Evolutionary conservation across 345 rosid species (phyloP).

Genomic region (Gossypium raimondii): DNA sequence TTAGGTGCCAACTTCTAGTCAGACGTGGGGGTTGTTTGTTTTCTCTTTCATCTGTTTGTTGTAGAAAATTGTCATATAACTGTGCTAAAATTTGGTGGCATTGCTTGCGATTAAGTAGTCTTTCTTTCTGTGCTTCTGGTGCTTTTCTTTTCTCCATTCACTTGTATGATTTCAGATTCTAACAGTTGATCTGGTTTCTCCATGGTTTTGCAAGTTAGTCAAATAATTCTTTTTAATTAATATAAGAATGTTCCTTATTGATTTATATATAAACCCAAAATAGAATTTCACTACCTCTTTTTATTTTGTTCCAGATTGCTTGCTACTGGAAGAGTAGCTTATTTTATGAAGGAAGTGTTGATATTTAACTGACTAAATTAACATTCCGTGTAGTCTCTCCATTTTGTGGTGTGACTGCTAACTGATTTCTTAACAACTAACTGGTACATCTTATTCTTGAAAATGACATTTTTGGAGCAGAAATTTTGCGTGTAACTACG

Average conservation of each 20-base stretch:
- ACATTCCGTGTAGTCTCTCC: slow-evolving; percentile 46
- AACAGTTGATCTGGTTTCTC: not conserved
- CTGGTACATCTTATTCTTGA: slow-evolving; percentile 92
- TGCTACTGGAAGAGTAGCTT: slow-evolving; percentile 10
- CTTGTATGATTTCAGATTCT: slow-evolving; percentile 26
- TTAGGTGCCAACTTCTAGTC: not conserved
- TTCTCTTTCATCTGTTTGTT: not conserved
- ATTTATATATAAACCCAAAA: not conserved
- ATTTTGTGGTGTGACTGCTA: slow-evolving; percentile 56
- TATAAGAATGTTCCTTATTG: not conserved
- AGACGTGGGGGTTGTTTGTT: not conserved
- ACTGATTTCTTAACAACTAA: slow-evolving; percentile 50
- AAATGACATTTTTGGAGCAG: slow-evolving; percentile 98
- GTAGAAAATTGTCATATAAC: not conserved
- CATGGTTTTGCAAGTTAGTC: not conserved
- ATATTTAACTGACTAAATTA: slow-evolving; percentile 48
- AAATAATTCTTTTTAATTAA: not conserved
- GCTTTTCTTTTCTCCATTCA: not conserved
- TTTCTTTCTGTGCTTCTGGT: not conserved
- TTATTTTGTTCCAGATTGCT: not conserved
- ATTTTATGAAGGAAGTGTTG: slow-evolving; percentile 17
- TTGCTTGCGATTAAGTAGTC: not conserved
- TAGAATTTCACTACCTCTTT: not conserved
- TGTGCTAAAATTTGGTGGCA: slow-evolving; percentile 12
- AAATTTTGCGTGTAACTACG: slow-evolving; percentile 69